phyloP scores from a whole-genome alignment of 2,329 filamentous ascomycete genomes.

The Akanthomyces uredinophilus region DNA sequence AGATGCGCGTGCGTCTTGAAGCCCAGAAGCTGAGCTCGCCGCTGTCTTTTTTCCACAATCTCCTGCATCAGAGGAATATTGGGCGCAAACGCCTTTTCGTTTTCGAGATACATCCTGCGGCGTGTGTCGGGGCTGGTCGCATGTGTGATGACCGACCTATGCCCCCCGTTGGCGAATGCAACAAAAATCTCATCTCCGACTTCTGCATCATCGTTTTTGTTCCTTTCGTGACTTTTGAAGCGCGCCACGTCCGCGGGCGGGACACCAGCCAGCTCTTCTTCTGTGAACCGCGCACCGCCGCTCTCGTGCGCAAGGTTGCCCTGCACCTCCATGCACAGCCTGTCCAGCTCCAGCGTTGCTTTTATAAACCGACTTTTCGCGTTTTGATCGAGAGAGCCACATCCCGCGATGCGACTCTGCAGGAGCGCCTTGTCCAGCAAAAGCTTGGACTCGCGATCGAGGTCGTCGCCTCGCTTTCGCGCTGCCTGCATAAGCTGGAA shows the following conservation, averaged over 20 bases:
- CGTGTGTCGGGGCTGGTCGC: conserved; percentile 43
- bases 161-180: conserved; percentile 50
- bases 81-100: conserved; percentile 50
- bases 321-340: conserved; percentile 47
- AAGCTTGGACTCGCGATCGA: conserved; percentile 43
- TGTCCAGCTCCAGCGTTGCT: conserved; percentile 49
- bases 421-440: conserved; percentile 50
- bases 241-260: not conserved
- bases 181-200: conserved; percentile 39
- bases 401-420: conserved; percentile 46
- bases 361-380: conserved; percentile 48
- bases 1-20: conserved; percentile 53
- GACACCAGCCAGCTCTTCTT: conserved; percentile 42
- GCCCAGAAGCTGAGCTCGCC: conserved; percentile 48
- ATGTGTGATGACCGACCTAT: conserved; percentile 46
- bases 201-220: not conserved
- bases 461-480: conserved; percentile 34
- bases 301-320: conserved; percentile 51
- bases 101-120: conserved; percentile 44
- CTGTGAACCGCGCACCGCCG: conserved; percentile 47
- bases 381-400: conserved; percentile 42
- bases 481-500: conserved; percentile 31
- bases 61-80: conserved; percentile 50
- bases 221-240: not conserved
- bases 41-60: conserved; percentile 46